Evolutionary conservation across 2,329 filamentous ascomycete genomes (phyloP).

Genomic region (Xylaria sp.): DNA sequence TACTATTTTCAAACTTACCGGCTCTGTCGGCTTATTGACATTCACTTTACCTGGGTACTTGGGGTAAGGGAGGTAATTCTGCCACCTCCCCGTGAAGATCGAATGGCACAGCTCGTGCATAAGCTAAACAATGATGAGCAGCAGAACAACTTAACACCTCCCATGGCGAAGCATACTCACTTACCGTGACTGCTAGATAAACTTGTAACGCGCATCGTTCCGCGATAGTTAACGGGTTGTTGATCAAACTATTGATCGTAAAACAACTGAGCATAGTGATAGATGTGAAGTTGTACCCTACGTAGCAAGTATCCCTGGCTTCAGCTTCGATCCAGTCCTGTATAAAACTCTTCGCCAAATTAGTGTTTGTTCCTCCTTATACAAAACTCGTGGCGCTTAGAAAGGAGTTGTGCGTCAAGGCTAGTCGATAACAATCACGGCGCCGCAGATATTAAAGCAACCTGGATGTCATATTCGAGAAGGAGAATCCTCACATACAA

Average conservation of each 20-base stretch:
- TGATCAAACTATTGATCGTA: not conserved
- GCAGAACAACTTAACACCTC: not conserved
- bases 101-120: conserved; percentile 17
- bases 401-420: too few relatives aligned
- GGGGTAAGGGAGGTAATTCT: not conserved
- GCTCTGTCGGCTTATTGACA: not conserved
- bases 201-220: conserved; percentile 8
- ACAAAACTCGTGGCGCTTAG: too few relatives aligned
- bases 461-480: too few relatives aligned
- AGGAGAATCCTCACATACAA: too few relatives aligned
- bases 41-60: not conserved
- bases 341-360: not conserved
- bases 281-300: not conserved
- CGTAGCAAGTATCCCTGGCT: not conserved
- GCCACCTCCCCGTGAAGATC: not conserved
- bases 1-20: not conserved
- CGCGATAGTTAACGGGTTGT: not conserved
- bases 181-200: not conserved
- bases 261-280: not conserved
- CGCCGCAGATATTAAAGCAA: too few relatives aligned
- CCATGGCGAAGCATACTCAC: not conserved
- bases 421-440: not conserved
- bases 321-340: not conserved
- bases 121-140: conserved; percentile 4
- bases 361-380: not conserved